Evolutionary conservation across 495 filamentous ascomycete species (phyloP).

Genomic region (Annulohypoxylon stygium): DNA sequence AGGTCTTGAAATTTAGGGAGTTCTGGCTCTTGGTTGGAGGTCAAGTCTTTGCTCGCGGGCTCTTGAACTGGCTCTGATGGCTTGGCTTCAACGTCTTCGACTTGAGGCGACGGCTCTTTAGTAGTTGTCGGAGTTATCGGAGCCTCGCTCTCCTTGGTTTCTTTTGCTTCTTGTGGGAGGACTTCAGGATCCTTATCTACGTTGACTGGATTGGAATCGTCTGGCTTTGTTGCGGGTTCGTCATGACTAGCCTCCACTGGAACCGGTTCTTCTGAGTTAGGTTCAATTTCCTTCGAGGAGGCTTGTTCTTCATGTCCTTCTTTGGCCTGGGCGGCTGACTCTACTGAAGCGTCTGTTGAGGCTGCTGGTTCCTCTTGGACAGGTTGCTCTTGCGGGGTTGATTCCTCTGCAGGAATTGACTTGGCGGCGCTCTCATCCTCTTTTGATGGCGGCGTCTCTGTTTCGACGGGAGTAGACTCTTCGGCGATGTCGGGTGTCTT

Average conservation of each 20-base stretch:
- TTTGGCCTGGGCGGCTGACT: conserved; percentile 13
- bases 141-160: background rate
- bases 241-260: conserved; percentile 7
- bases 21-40: conserved; percentile 9
- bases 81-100: background rate
- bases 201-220: conserved; percentile 3
- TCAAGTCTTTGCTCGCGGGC: conserved; percentile 1
- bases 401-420: background rate
- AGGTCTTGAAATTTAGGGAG: background rate
- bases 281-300: background rate
- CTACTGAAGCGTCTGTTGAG: background rate
- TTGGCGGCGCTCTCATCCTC: background rate
- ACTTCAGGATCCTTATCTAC: background rate
- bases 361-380: background rate
- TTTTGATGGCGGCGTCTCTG: background rate
- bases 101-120: background rate
- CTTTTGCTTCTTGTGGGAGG: conserved; percentile 2
- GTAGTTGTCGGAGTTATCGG: background rate
- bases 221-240: background rate
- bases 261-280: conserved; percentile 5
- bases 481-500: background rate
- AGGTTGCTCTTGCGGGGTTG: conserved; percentile 15
- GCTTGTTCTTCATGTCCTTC: conserved; percentile 8
- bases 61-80: background rate
- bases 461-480: background rate